Evolutionary conservation across 2,329 filamentous ascomycete genomes (phyloP), one percentile per base, ranked within the genome.

Genomic region (Aschersonia sp.): DNA sequence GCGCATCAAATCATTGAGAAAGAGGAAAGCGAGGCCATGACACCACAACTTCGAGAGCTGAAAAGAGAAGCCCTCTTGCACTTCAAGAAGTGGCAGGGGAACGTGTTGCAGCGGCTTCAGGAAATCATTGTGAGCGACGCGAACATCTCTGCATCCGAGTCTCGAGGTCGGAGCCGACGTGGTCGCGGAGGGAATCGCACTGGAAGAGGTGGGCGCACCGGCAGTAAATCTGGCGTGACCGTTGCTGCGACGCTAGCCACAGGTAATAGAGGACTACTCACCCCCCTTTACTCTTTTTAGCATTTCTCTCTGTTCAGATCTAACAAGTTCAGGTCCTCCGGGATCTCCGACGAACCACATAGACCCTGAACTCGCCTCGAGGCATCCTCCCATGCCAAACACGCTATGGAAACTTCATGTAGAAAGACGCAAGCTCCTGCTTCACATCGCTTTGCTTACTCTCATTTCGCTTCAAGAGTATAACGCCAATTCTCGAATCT

Each of bases 31-130:
- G 59, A 61, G 40, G 53, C 60, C 29, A 66, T 70, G 48, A 66
- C 63, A 35, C 63, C 68, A 4, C 64, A 71, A 49, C 72, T 83
- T 51, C 66, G 73, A 49, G 82, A 86, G 55, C 65, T 89, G 56
- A 89, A 81, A 66, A 79, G 76, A 52, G 80, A 84, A 47, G 75
- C 81, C 2, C 61, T 94, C 4, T 67, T 73, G 5, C 80, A 83
- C 59, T 94, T 91, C 59, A 80, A 84, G 50, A 83, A 87, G 53
- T 97, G 91, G 91, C 78, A 86, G 56, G 73, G 78, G 5, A 70
- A 72, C 9, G 77, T 95, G 7, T 68, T 86, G 41, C 73, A 78
- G 49, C 77, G 89, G 10, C 69, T 94, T 30, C 77, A 80, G 20
- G 83, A 92, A 38, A 73, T 89, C 20, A 72, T 74, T 42, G 70